These are phyloP conservation scores for Debaryomyces subglobosus DNA, from an alignment of 1,139 yeast species.

Conservation along the genomic window DNA sequence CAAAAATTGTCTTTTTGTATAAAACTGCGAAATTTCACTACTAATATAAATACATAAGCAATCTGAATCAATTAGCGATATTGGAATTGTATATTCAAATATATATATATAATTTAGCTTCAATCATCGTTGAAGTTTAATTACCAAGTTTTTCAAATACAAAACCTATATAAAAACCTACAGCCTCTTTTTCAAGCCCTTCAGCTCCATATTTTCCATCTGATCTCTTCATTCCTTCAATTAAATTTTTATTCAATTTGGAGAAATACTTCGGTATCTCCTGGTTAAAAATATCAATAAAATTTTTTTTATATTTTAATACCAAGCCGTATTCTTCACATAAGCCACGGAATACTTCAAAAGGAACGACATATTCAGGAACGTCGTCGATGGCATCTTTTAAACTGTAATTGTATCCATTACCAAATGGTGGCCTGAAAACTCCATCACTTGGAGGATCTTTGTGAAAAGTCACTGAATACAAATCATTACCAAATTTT, in stretches of 20 bases:
- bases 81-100: background rate
- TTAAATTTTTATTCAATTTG: slow-evolving; percentile 62
- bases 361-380: slow-evolving; percentile 97
- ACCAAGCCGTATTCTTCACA: slow-evolving; percentile 85
- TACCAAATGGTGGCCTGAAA: slow-evolving; percentile 80
- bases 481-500: slow-evolving; percentile 84
- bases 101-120: background rate
- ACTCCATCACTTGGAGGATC: slow-evolving; percentile 73
- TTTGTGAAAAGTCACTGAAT: slow-evolving; percentile 76
- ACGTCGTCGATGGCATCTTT: slow-evolving; percentile 96
- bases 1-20: background rate
- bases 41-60: too few species aligned
- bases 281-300: slow-evolving; percentile 79
- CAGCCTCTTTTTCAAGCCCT: slow-evolving; percentile 85
- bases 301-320: slow-evolving; percentile 72
- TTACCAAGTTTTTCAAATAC: slow-evolving; percentile 63
- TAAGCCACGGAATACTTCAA: slow-evolving; percentile 78
- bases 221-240: slow-evolving; percentile 68
- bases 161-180: slow-evolving; percentile 83
- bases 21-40: background rate
- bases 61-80: too few species aligned
- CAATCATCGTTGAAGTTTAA: background rate
- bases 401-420: slow-evolving; percentile 76
- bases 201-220: slow-evolving; percentile 88
- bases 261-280: slow-evolving; percentile 71